A percentile compares a stretch with the other conserved stretches of the same genome.
Evolutionary conservation across 352 stramenopile genomes (phyloP).

Genomic region (Thalassiosira tumida): DNA sequence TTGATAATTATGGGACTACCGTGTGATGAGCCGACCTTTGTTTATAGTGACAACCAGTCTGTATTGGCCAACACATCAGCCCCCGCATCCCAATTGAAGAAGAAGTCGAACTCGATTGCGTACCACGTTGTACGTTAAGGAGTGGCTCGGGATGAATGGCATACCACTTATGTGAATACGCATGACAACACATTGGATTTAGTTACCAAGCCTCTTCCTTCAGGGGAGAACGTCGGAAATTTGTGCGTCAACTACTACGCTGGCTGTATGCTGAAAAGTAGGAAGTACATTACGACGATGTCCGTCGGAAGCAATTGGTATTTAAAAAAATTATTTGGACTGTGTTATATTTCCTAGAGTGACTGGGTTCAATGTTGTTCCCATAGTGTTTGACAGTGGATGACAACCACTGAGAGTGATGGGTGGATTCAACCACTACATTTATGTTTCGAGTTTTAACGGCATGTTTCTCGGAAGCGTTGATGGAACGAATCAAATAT

Average conservation of each 20-base stretch:
- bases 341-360: too few species aligned
- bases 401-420: too few species aligned
- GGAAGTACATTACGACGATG: too few species aligned
- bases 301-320: too few species aligned
- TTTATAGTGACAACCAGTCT: conserved; percentile 55
- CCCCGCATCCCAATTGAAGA: conserved; percentile 73
- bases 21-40: conserved; percentile 31
- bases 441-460: too few species aligned
- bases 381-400: too few species aligned
- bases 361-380: too few species aligned
- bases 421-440: too few species aligned
- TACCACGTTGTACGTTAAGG: conserved; percentile 76
- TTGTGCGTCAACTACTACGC: background rate
- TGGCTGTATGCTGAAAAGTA: too few species aligned
- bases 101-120: conserved; percentile 78
- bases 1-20: conserved; percentile 62
- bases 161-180: background rate
- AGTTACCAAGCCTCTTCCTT: background rate
- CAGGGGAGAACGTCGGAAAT: background rate
- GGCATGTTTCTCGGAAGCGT: too few species aligned
- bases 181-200: background rate
- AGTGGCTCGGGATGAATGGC: background rate
- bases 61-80: conserved; percentile 63
- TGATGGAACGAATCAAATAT: too few species aligned
- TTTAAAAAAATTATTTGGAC: too few species aligned